Base-by-base conservation (phyloP, 75 land plant genomes). In the Pseudotsuga menziesii region DNA sequence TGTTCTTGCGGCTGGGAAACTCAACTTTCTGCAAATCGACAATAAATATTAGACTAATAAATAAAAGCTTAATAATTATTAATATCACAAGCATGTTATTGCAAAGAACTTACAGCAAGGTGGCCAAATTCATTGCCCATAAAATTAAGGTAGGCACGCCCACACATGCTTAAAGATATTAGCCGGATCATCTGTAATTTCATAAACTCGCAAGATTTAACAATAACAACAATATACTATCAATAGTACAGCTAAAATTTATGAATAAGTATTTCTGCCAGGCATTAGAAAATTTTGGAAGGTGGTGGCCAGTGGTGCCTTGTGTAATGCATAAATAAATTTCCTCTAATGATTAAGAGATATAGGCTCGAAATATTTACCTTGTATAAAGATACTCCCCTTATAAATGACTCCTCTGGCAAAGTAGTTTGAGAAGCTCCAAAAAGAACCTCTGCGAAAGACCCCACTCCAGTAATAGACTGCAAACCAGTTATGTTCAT, bases 91-190 rank as follows among this genome's bases (percentile, higher is more conserved):
- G 3, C 48, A 35, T 58, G 63, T 61, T 27, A 74, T 27, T 29
- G 32, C 13, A 77, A 14, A 17, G 6, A 61, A 11, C 84, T 67
- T 67, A 92, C 99, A 86, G 88, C 88, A 23, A 98, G 98, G 77
- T 97, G 99, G 48, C 93, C 98, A 89, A 94, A 97, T 78, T 97
- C 99, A 84, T 97, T 97, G 9, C 99, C 99, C 93, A 97, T 97
- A 77, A 97, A 97, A 78, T 89, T 97, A 56, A 97, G 90, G 70
- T 97, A 97, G 23, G 95, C 99, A 73, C 73, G 81, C 2, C 99
- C 99, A 78, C 84, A 80, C 55, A 90, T 79, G 60, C 89, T 88
- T 75, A 90, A 82, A 55, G 99, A 91, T 72, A 94, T 84, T 58
- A 94, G 72, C 57, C 86, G 90, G 69, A 94, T 92, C 89, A 97